These are phyloP conservation scores for Ramalina intermedia DNA, from an alignment of 495 filamentous ascomycete genomes.

Conservation along the genomic window DNA sequence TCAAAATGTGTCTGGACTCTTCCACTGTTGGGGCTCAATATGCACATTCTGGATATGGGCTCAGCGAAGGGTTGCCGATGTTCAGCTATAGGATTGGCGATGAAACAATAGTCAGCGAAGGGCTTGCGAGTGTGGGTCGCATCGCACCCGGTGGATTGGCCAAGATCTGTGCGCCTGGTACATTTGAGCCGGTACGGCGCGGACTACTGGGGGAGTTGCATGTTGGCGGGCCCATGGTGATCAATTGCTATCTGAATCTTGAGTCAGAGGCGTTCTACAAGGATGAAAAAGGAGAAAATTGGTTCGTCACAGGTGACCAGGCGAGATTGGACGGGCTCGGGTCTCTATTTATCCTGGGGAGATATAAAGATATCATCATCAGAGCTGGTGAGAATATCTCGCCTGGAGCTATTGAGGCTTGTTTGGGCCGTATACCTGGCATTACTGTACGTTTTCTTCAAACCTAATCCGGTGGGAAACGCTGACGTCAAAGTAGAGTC, in stretches of 20 bases:
- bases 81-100: constrained; percentile 13
- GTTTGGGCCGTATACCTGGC: constrained; percentile 15
- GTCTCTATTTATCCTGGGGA: constrained; percentile 24
- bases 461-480: not conserved
- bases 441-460: constrained; percentile 1
- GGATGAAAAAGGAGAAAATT: constrained; percentile 17
- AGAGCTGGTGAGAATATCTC: constrained; percentile 35
- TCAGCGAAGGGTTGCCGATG: constrained; percentile 26
- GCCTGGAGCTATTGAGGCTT: constrained; percentile 25
- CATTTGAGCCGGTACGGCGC: constrained; percentile 10
- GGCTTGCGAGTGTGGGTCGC: constrained; percentile 18
- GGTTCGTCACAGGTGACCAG: constrained; percentile 33
- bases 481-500: not conserved
- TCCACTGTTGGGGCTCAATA: constrained; percentile 7
- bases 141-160: constrained; percentile 20
- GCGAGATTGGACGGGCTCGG: constrained; percentile 25
- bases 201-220: constrained; percentile 30
- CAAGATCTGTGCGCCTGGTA: constrained; percentile 22
- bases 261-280: constrained; percentile 21
- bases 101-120: constrained; percentile 9
- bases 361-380: constrained; percentile 37
- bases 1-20: constrained; percentile 15
- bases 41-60: constrained; percentile 25
- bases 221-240: constrained; percentile 19
- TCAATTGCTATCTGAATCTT: constrained; percentile 19